These are phyloP conservation scores for Dimocarpus longan DNA, from an alignment of 345 rosid species.

Conservation along the genomic window DNA sequence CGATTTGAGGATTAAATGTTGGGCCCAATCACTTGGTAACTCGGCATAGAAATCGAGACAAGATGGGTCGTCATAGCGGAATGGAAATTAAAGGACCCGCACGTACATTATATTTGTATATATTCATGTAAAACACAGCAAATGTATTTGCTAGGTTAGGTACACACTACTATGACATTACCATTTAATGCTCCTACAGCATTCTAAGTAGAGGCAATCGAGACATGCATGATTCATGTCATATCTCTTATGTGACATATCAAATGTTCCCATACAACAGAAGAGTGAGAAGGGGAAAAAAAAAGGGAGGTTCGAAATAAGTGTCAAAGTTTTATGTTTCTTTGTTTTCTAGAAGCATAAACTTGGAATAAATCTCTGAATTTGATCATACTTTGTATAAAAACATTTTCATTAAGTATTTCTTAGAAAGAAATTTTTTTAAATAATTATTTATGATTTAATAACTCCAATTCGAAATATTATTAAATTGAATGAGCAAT, in stretches of 20 bases:
- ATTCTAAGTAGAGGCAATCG: not conserved
- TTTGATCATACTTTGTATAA: not conserved
- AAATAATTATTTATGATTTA: too few relatives aligned
- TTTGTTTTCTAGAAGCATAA: not conserved
- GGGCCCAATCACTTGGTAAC: not conserved
- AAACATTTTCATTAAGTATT: not conserved
- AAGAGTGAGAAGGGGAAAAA: not conserved
- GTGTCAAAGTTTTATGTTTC: too few relatives aligned
- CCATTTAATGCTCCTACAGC: slow-evolving; percentile 4
- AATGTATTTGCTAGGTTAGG: not conserved
- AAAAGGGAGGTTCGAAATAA: not conserved
- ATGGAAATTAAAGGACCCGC: not conserved
- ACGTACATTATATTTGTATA: not conserved
- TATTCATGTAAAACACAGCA: not conserved
- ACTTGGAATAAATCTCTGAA: not conserved
- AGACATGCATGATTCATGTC: not conserved
- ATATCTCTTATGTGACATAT: not conserved
- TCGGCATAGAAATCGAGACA: not conserved
- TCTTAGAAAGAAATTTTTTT: too few relatives aligned
- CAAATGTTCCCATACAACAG: not conserved
- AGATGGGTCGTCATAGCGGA: not conserved
- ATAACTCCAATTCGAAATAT: too few relatives aligned
- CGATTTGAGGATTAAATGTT: slow-evolving; percentile 3
- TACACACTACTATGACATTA: not conserved
- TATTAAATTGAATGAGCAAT: too few relatives aligned